Evolutionary conservation across 1,284 basidiomycete species (phyloP).

Genomic region (Cryptococcus jaspeensis): DNA sequence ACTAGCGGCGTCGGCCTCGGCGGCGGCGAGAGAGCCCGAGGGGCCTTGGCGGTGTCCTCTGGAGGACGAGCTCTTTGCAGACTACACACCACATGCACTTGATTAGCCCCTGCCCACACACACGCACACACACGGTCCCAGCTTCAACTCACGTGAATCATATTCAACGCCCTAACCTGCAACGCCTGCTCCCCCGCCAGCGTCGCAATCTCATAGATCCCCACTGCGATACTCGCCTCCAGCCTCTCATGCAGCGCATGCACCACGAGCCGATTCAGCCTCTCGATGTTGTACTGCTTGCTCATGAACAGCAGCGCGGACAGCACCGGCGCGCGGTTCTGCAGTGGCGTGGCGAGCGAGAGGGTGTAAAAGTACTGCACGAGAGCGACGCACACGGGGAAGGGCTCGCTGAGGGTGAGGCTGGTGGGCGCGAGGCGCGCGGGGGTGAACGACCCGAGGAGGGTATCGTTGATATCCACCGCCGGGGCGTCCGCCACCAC

Average conservation of each 20-base stretch:
- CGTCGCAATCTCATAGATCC: conserved; percentile 89
- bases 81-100: conserved; percentile 7
- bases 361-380: conserved; percentile 90
- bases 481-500: conserved; percentile 26
- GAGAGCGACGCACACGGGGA: conserved; percentile 81
- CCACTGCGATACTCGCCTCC: conserved; percentile 77
- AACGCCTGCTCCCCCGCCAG: conserved; percentile 82
- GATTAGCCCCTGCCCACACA: too few relatives aligned
- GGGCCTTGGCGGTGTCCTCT: conserved; percentile 24
- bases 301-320: conserved; percentile 81
- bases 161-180: conserved; percentile 77
- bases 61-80: conserved; percentile 20
- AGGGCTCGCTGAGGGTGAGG: conserved; percentile 81
- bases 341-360: conserved; percentile 79
- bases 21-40: conserved; percentile 11
- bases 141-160: conserved; percentile 69
- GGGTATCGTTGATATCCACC: conserved; percentile 41
- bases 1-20: conserved; percentile 14
- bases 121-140: too few relatives aligned
- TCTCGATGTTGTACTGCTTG: conserved; percentile 74
- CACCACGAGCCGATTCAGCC: conserved; percentile 74
- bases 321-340: conserved; percentile 84
- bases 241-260: conserved; percentile 89
- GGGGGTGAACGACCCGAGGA: conserved; percentile 36
- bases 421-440: conserved; percentile 59